phyloP scores from a whole-genome alignment of 352 stramenopile species.

The Paralagenidium karlingii region DNA sequence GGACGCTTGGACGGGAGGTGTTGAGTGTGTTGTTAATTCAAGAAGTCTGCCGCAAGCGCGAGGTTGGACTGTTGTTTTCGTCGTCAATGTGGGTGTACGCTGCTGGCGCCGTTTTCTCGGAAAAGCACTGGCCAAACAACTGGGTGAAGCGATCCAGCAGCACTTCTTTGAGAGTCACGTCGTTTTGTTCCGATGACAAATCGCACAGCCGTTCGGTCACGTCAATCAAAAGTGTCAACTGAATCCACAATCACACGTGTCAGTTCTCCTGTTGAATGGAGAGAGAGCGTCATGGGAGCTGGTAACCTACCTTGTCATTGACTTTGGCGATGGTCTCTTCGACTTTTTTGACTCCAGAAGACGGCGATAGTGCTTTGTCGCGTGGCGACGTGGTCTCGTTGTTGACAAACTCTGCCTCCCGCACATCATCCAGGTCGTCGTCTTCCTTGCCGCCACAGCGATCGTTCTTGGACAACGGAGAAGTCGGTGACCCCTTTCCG shows the following conservation, averaged over 20 bases:
- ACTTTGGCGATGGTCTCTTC: constrained; percentile 57
- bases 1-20: no score
- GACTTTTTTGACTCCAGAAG: constrained; percentile 30
- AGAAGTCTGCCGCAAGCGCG: no score
- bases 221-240: constrained; percentile 42
- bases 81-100: constrained; percentile 59
- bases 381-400: constrained; percentile 9
- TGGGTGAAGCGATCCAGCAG: constrained; percentile 47
- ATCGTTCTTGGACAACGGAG: not conserved
- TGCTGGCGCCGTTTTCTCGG: constrained; percentile 29
- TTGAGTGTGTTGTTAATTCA: no score
- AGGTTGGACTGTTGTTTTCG: constrained; percentile 11
- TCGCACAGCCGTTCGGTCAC: constrained; percentile 60
- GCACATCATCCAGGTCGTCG: constrained; percentile 35
- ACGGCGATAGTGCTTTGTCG: constrained; percentile 19
- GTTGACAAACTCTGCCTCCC: constrained; percentile 16
- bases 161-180: constrained; percentile 59
- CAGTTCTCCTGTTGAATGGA: no score
- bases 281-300: not conserved
- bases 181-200: constrained; percentile 58
- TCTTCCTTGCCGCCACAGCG: constrained; percentile 8
- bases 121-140: constrained; percentile 69
- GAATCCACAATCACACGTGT: not conserved
- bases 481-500: no score
- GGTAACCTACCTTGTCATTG: constrained; percentile 34